These are phyloP conservation scores for Leishmania arabica DNA, from an alignment of 208 protist genomes.

Conservation along the genomic window DNA sequence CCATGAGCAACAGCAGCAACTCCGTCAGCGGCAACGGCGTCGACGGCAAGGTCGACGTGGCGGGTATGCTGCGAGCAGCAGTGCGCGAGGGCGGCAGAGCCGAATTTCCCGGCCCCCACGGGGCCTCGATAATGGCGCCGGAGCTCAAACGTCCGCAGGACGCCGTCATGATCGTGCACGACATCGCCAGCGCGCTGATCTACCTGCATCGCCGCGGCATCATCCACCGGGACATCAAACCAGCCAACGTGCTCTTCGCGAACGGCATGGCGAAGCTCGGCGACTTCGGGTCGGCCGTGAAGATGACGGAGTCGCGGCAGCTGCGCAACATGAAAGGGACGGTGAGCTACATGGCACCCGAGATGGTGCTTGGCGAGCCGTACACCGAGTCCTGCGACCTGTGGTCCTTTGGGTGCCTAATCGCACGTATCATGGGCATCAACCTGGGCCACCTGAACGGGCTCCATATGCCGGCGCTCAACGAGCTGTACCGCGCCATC, in stretches of 20 bases:
- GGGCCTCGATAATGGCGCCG: neutral
- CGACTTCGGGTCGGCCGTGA: constrained; percentile 77
- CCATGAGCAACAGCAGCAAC: constrained; percentile 15
- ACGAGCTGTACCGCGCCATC: constrained; percentile 65
- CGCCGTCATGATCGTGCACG: constrained; percentile 68
- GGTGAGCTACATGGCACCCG: constrained; percentile 82
- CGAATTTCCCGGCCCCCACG: neutral
- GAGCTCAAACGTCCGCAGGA: constrained; percentile 36
- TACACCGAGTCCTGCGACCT: constrained; percentile 85
- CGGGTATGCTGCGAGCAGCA: neutral
- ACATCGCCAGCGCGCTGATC: constrained; percentile 63
- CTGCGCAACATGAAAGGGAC: constrained; percentile 84
- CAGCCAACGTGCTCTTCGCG: constrained; percentile 78
- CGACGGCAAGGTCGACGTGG: constrained; percentile 4
- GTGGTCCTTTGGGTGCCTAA: constrained; percentile 82
- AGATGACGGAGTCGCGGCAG: constrained; percentile 40
- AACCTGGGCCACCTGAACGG: constrained; percentile 70
- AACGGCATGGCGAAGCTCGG: constrained; percentile 77
- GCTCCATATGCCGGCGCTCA: constrained; percentile 66
- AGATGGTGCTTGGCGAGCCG: constrained; percentile 81
- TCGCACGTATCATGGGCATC: constrained; percentile 78
- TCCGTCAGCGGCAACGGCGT: constrained; percentile 7
- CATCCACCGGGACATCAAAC: constrained; percentile 88
- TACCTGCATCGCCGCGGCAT: constrained; percentile 75
- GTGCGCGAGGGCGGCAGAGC: neutral